Conservation (phyloP, 345 rosid species). For the Rhodomyrtus tomentosa region DNA sequence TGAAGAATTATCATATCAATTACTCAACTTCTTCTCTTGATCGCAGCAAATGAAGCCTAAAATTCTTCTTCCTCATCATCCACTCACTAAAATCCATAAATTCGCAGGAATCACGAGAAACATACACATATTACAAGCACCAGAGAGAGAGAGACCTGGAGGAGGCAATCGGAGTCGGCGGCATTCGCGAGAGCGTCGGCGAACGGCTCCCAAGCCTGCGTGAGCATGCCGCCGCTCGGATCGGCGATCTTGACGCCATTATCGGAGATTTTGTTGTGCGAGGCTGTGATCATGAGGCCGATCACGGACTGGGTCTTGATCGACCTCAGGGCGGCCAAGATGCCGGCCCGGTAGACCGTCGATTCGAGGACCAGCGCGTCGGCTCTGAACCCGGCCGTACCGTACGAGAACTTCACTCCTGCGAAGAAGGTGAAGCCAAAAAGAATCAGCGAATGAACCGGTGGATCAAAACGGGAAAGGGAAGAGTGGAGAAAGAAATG, state of each 20-base stretch:
- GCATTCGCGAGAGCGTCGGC: conserved; percentile 77
- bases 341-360: conserved; percentile 65
- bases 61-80: neutral
- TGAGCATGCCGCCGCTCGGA: conserved; percentile 80
- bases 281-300: conserved; percentile 95
- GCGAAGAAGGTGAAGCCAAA: neutral
- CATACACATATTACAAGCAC: neutral
- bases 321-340: conserved; percentile 77
- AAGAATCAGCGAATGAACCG: neutral
- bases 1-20: neutral
- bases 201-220: conserved; percentile 95
- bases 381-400: conserved; percentile 83
- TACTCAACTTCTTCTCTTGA: neutral
- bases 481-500: neutral
- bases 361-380: conserved; percentile 70
- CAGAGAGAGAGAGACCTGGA: conserved; percentile 19
- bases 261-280: conserved; percentile 74
- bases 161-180: conserved; percentile 32
- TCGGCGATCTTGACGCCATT: conserved; percentile 86
- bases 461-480: neutral
- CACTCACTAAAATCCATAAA: neutral
- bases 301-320: conserved; percentile 47
- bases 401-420: conserved; percentile 68
- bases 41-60: neutral
- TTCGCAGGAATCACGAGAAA: neutral